Percentiles rank a stretch among this genome's conserved stretches.
Evolutionary conservation across 768 basidiomycete species (phyloP).

Genomic region (Kwoniella bestiolae): DNA sequence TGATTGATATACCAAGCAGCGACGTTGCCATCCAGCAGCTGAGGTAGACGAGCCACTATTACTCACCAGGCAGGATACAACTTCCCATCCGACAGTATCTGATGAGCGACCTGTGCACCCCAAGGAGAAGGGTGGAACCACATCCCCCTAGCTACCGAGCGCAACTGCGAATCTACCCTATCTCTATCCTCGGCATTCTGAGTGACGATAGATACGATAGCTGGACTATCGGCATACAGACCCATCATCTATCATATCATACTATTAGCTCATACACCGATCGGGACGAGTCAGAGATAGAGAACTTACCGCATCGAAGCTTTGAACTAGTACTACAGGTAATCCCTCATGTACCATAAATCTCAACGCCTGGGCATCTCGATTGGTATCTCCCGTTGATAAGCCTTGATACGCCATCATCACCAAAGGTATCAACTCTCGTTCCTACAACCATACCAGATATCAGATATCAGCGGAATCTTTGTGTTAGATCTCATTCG

Average conservation of each 20-base stretch:
- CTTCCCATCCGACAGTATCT: conserved; percentile 72
- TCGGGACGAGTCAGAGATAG: background rate
- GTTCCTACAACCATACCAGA: conserved; percentile 50
- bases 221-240: conserved; percentile 54
- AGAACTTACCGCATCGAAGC: conserved; percentile 52
- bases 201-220: conserved; percentile 55
- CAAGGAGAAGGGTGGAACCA: conserved; percentile 56
- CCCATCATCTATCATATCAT: conserved; percentile 51
- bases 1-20: too few relatives aligned
- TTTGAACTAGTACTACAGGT: conserved; percentile 52
- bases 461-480: background rate
- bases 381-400: conserved; percentile 46
- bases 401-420: conserved; percentile 54
- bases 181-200: conserved; percentile 42
- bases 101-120: conserved; percentile 51
- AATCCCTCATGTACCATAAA: conserved; percentile 54
- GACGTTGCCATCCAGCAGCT: too few relatives aligned
- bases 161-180: conserved; percentile 54
- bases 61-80: conserved; percentile 84
- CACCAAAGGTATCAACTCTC: conserved; percentile 49
- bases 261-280: conserved; percentile 17
- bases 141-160: conserved; percentile 46
- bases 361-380: conserved; percentile 52
- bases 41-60: too few relatives aligned
- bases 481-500: background rate